These are phyloP conservation scores for Moricandia moricandioides DNA, from an alignment of 345 rosid genomes.

Conservation along the genomic window DNA sequence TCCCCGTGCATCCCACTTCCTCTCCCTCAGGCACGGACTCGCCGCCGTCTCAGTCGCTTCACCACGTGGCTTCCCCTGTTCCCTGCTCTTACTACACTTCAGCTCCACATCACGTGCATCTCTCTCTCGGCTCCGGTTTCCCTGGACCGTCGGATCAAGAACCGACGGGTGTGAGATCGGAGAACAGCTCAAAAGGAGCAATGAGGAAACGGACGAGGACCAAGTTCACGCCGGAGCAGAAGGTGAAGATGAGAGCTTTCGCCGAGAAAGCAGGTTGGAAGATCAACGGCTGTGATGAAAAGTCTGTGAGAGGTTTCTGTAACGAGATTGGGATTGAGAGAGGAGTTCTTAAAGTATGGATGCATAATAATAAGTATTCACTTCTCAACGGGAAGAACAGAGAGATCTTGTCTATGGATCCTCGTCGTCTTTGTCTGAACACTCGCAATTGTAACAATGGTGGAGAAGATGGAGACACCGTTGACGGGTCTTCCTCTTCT, in stretches of 20 bases:
- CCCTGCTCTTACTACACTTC: slow-evolving; percentile 64
- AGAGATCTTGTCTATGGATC: slow-evolving; percentile 20
- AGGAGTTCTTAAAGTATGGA: slow-evolving; percentile 79
- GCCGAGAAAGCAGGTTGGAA: slow-evolving; percentile 79
- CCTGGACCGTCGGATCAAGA: slow-evolving; percentile 39
- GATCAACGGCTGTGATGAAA: slow-evolving; percentile 56
- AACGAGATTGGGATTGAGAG: slow-evolving; percentile 57
- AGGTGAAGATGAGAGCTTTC: slow-evolving; percentile 58
- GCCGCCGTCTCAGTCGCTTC: slow-evolving; percentile 36
- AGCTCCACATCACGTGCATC: slow-evolving; percentile 49
- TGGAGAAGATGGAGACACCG: background rate
- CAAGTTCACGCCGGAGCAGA: slow-evolving; percentile 66
- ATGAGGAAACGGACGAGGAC: slow-evolving; percentile 56
- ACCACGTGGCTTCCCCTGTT: slow-evolving; percentile 48
- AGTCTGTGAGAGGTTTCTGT: slow-evolving; percentile 52
- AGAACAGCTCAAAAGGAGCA: slow-evolving; percentile 42
- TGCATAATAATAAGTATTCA: slow-evolving; percentile 70
- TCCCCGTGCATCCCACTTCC: slow-evolving; percentile 22
- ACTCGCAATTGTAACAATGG: slow-evolving; percentile 16
- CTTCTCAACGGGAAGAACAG: slow-evolving; percentile 39
- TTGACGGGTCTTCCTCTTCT: slow-evolving; percentile 33
- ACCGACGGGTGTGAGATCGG: slow-evolving; percentile 22
- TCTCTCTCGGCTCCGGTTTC: slow-evolving; percentile 50
- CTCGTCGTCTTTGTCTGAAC: slow-evolving; percentile 25
- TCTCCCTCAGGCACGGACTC: slow-evolving; percentile 33